Conservation (phyloP, 345 rosid genomes). For the Eutrema japonicum region DNA sequence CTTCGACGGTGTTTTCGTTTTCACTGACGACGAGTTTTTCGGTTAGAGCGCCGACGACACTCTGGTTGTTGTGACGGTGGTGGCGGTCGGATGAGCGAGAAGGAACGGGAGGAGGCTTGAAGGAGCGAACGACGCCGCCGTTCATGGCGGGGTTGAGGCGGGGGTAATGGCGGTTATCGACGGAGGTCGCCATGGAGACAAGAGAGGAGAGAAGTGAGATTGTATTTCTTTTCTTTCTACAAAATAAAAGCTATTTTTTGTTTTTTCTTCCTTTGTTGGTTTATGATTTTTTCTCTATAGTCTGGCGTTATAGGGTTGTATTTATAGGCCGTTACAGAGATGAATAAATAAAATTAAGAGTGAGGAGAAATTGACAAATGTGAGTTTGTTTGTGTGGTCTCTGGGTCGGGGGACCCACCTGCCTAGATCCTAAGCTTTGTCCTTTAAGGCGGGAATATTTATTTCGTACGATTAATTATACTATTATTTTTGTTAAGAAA, state of each 20-base stretch:
- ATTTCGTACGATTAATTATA: not conserved
- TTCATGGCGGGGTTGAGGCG: conserved; percentile 54
- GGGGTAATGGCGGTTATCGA: conserved; percentile 72
- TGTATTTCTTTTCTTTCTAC: not conserved
- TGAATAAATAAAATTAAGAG: conserved; percentile 9
- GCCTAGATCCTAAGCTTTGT: conserved; percentile 29
- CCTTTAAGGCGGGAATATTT: conserved; percentile 37
- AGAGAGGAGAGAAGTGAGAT: conserved; percentile 17
- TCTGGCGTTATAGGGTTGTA: conserved; percentile 17
- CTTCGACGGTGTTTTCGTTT: conserved; percentile 39
- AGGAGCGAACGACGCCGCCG: conserved; percentile 61
- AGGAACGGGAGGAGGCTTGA: conserved; percentile 48
- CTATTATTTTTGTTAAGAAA: not conserved
- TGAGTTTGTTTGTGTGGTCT: conserved; percentile 37
- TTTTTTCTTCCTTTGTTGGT: not conserved
- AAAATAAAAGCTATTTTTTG: not conserved
- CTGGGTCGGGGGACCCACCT: not conserved
- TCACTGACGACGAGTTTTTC: conserved; percentile 31
- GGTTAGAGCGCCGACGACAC: not conserved
- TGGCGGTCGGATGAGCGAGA: conserved; percentile 44
- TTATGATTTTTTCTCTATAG: not conserved
- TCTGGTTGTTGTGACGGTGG: conserved; percentile 51
- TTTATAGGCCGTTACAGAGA: conserved; percentile 39
- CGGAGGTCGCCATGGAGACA: conserved; percentile 72
- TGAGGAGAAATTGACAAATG: conserved; percentile 30